Evolutionary conservation across 1,284 basidiomycete species (phyloP), one percentile per base, ranked within the genome.

Genomic region (Cutaneotrichosporon sp.): DNA sequence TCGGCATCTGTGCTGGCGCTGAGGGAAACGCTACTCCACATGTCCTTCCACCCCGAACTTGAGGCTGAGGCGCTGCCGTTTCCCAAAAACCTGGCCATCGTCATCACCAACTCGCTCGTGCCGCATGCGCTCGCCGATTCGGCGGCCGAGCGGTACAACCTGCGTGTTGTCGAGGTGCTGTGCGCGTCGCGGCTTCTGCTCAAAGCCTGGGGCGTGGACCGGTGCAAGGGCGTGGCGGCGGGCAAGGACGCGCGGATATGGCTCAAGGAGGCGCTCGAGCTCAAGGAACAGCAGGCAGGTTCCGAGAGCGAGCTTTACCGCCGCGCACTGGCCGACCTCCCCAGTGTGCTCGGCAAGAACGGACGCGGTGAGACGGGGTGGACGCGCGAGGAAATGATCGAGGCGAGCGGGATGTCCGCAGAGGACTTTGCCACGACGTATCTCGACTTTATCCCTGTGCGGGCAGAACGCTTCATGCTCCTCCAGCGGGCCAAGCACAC

Each of bases 131-230:
- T 91, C 70, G 83, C 84, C 3, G 80, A 86, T 55, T 82, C 82
- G 39, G 85, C 88, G 2, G 86, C 85, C 59, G 82, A 79, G 46
- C 80, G 84, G 42, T 92, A 92, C 77, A 93, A 93, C 70, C 78
- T 93, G 33, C 85, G 89, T 18, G 88, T 90, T 18, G 85, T 92
- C 17, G 90, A 93, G 73, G 87, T 85, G 0, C 83, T 90, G 23
- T 84, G 84, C 48, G 85, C 83, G 2, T 87, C 89, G 0, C 80
- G 86, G 14, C 78, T 90, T 7, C 80, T 93, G 12, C 82, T 83
- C 0, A 78, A 78, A 22, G 70, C 77, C 5, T 79, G 88, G 34
- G 79, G 77, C 0, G 68, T 85, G 21, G 40, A 66, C 68, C 75
- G 46, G 4, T 45, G 53, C 1, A 39, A 40, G 8, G 15, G 45